These are phyloP conservation scores for Smittium mucronatum DNA, from an alignment of 371 early-diverging fungal species.

Conservation along the genomic window DNA sequence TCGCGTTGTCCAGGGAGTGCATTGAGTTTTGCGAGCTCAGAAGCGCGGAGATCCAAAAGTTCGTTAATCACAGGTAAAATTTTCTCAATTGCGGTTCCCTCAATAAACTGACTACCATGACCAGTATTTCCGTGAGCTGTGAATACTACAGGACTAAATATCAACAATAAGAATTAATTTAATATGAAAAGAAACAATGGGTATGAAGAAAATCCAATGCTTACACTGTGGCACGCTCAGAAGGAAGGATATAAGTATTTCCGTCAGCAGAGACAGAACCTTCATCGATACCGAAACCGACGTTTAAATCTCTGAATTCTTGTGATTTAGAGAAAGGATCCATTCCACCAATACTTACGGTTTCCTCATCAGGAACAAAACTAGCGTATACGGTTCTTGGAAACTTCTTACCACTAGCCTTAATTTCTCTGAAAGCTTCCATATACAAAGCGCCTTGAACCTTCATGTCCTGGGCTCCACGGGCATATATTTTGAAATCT, in stretches of 20 bases:
- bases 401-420: conserved; percentile 36
- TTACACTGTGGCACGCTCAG: background rate
- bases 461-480: conserved; percentile 81
- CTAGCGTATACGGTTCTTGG: conserved; percentile 51
- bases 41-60: background rate
- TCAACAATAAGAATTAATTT: no score
- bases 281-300: conserved; percentile 67
- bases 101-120: no score
- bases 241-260: background rate
- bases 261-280: background rate
- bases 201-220: no score
- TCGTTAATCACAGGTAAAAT: conserved; percentile 40
- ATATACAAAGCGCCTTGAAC: conserved; percentile 56
- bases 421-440: conserved; percentile 55
- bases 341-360: conserved; percentile 68
- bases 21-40: no score
- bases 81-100: no score
- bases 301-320: conserved; percentile 48
- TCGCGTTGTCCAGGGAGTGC: no score
- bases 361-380: conserved; percentile 73
- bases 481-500: conserved; percentile 54
- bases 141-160: conserved; percentile 14
- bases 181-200: no score
- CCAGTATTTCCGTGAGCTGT: conserved; percentile 46
- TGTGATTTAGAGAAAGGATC: conserved; percentile 39